Base-by-base conservation (phyloP, 352 stramenopile genomes). In the Phytophthora capsici region DNA sequence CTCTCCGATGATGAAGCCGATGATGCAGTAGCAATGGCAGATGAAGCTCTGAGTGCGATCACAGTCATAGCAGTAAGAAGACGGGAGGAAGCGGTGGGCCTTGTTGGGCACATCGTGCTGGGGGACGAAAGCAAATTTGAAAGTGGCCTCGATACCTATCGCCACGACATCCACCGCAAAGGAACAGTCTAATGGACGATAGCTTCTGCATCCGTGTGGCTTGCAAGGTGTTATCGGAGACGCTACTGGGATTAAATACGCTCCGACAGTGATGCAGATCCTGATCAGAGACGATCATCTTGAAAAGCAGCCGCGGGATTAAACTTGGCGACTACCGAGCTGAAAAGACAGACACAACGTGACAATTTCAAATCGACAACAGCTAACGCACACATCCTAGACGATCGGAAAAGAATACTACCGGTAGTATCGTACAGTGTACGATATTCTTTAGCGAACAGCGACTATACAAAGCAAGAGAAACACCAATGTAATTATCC, bases 331-430 rank as follows among this genome's bases (percentile, higher is more conserved):
- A 19, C 34, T 40, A 40, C 16, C 34, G 34, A 40, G 34, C 34
- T 40, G 16, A 16, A 40, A 40, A n/a, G n/a, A 17, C 34, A 3
- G 12, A 40, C 12, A 40, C 34, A 40, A 40, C 34, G 12, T 40
- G 34, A 40, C 34, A 40, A 40, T 9, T 0, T 40, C 34, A 40
- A 40, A 0, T 17, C 38, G 12, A 22, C 7, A 45, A 32, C 5
- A 10, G 26, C 26, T 32, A 32, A 12, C 26, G 26, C 38, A 23
- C 38, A 45, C 8, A 45, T 45, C 38, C 19, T 45, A 12, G n/a
- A 45, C 17, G 38, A 45, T 45, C n/a, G 17, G 38, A 45, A 45
- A 45, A 45, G 38, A 20, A 19, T 45, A 45, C n/a, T n/a, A n/a
- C n/a, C n/a, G n/a, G n/a, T n/a, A n/a, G n/a, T n/a, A n/a, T n/a